phyloP scores from a whole-genome alignment of 2,329 filamentous ascomycete genomes.

The Fusarium foetens region DNA sequence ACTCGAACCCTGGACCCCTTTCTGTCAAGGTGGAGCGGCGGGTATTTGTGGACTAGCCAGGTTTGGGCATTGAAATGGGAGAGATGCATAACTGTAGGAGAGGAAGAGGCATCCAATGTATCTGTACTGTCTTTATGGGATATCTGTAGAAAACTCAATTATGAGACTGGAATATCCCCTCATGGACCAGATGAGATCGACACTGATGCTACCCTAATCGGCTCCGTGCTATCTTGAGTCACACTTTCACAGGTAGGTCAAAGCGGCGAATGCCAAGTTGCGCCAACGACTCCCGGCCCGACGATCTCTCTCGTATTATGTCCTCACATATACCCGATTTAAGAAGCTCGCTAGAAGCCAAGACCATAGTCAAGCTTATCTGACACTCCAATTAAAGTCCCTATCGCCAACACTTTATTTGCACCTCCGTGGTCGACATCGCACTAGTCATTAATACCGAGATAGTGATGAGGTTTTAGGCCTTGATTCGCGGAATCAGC shows the following conservation, averaged over 20 bases:
- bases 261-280: constrained; percentile 3
- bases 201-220: neutral
- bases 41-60: constrained; percentile 10
- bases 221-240: neutral
- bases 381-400: neutral
- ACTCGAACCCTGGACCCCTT: constrained; percentile 3
- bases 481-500: constrained; percentile 24
- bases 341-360: constrained; percentile 1
- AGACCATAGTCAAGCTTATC: constrained; percentile 2
- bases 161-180: neutral
- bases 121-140: neutral
- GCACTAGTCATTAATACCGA: constrained; percentile 11
- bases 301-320: constrained; percentile 3
- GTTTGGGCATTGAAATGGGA: neutral
- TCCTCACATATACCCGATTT: constrained; percentile 10
- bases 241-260: constrained; percentile 2
- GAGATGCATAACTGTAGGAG: neutral
- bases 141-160: neutral
- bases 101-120: neutral
- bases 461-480: neutral
- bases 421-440: constrained; percentile 9
- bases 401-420: constrained; percentile 3
- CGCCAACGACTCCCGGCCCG: neutral
- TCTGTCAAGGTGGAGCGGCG: neutral
- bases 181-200: neutral